Percentiles rank a stretch among this genome's conserved stretches.
Conservation (phyloP, 768 basidiomycete species). For the Mycena vulgaris region DNA sequence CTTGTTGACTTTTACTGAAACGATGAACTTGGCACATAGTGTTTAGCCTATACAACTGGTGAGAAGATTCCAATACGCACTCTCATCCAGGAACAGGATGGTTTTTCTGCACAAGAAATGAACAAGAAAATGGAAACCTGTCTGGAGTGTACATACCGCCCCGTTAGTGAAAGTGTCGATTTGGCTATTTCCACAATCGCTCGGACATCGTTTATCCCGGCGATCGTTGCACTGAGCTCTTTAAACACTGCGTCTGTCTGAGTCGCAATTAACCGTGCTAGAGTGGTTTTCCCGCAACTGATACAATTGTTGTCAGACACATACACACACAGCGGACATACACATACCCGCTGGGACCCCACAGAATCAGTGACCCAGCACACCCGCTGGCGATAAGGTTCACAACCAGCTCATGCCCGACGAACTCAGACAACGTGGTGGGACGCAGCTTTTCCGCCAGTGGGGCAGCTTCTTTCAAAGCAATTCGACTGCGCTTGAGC, state of each 20-base stretch:
- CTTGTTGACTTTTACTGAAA: constrained; percentile 81
- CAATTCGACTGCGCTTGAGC: constrained; percentile 43
- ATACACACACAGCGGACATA: background rate
- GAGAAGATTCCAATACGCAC: constrained; percentile 1
- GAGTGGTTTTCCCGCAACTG: constrained; percentile 82
- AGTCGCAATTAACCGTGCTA: constrained; percentile 79
- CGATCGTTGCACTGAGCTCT: constrained; percentile 83
- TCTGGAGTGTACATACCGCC: constrained; percentile 63
- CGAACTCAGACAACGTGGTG: constrained; percentile 70
- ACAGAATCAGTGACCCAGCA: constrained; percentile 75
- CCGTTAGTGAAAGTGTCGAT: constrained; percentile 72
- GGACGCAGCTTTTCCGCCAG: constrained; percentile 85
- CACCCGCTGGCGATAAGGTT: constrained; percentile 63
- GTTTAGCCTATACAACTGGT: background rate
- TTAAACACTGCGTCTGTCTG: constrained; percentile 75
- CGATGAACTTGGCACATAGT: constrained; percentile 68
- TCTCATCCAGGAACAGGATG: constrained; percentile 84
- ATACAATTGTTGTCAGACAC: background rate
- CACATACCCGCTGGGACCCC: constrained; percentile 83
- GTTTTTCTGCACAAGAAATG: constrained; percentile 66
- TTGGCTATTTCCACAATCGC: constrained; percentile 85
- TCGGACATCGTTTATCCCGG: constrained; percentile 79
- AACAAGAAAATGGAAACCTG: background rate
- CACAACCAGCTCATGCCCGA: constrained; percentile 67
- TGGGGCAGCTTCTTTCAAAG: constrained; percentile 59